Conservation (phyloP, 2,329 filamentous ascomycete species). For the Sphaerostilbella broomeana region DNA sequence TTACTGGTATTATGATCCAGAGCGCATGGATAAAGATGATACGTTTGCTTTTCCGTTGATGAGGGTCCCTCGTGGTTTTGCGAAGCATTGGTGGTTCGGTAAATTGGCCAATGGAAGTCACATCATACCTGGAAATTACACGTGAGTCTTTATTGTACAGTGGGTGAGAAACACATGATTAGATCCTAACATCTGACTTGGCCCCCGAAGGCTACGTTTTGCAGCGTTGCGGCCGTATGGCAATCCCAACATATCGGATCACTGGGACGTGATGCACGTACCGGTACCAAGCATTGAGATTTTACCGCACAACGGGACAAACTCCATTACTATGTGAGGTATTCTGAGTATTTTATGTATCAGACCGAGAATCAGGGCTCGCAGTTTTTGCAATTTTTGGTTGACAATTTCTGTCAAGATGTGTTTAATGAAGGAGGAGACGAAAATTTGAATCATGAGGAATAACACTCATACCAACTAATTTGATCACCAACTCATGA, state of each 20-base stretch:
- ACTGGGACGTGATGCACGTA: conserved; percentile 35
- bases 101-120: conserved; percentile 35
- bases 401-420: too few species aligned
- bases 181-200: conserved; percentile 14
- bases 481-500: too few species aligned
- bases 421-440: too few species aligned
- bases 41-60: conserved; percentile 32
- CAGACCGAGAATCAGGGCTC: too few species aligned
- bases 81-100: conserved; percentile 37
- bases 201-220: conserved; percentile 31
- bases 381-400: too few species aligned
- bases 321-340: conserved; percentile 21
- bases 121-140: conserved; percentile 36
- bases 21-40: conserved; percentile 30
- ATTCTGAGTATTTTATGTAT: too few species aligned
- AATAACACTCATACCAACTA: too few species aligned
- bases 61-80: conserved; percentile 27
- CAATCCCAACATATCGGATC: conserved; percentile 32
- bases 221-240: conserved; percentile 37
- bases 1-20: conserved; percentile 30
- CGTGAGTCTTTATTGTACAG: conserved; percentile 21
- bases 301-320: conserved; percentile 25
- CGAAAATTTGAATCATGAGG: too few species aligned
- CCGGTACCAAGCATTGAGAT: conserved; percentile 29
- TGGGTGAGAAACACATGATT: too few species aligned